Conservation (phyloP, 2,329 filamentous ascomycete species). For the Magnaporthiopsis rhizophila region DNA sequence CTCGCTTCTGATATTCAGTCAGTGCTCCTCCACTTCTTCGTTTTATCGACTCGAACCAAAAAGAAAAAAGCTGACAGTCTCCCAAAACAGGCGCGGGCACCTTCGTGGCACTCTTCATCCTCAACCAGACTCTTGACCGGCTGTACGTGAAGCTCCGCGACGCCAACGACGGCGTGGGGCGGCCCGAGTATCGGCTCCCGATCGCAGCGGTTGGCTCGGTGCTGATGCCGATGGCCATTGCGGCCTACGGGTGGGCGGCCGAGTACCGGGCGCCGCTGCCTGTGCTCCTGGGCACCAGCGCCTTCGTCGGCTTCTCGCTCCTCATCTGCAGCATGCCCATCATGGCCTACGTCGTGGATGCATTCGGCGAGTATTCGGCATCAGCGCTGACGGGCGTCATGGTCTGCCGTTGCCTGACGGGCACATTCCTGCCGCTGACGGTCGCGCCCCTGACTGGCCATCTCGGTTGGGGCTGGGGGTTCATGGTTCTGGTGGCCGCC, state of each 20-base stretch:
- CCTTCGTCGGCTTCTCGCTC: constrained; percentile 35
- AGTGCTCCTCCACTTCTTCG: constrained; percentile 12
- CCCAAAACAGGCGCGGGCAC: constrained; percentile 38
- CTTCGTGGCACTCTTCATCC: constrained; percentile 35
- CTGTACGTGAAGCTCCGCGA: constrained; percentile 43
- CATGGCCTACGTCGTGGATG: constrained; percentile 49
- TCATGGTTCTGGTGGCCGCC: constrained; percentile 34
- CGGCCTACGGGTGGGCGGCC: constrained; percentile 43
- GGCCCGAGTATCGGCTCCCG: constrained; percentile 48
- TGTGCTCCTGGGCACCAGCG: constrained; percentile 34
- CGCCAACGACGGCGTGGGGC: constrained; percentile 29
- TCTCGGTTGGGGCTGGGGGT: constrained; percentile 45
- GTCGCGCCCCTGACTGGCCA: constrained; percentile 36
- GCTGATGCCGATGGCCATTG: constrained; percentile 34
- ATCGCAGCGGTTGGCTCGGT: constrained; percentile 39
- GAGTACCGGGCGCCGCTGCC: constrained; percentile 32
- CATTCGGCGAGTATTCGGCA: constrained; percentile 46
- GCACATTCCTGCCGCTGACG: constrained; percentile 47
- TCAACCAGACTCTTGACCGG: constrained; percentile 42
- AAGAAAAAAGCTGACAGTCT: constrained; percentile 11
- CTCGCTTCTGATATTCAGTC: constrained; percentile 48
- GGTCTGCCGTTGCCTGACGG: constrained; percentile 44
- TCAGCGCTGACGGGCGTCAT: constrained; percentile 50
- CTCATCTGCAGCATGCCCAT: constrained; percentile 41
- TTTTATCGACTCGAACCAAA: not conserved